Conservation (phyloP, 2,329 filamentous ascomycete species). For the Dichotomopilus funicola region DNA sequence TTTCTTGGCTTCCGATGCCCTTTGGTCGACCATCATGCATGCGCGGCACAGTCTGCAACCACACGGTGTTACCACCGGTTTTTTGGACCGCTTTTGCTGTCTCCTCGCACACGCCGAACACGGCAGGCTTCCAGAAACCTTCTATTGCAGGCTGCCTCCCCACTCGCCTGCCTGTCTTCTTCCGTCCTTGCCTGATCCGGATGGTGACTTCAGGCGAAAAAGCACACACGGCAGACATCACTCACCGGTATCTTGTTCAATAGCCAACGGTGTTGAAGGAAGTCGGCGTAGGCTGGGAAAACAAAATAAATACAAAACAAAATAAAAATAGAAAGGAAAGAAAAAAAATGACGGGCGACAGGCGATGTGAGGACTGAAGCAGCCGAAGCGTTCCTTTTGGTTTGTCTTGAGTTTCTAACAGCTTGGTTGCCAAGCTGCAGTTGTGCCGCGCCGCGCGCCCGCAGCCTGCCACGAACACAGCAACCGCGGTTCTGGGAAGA, state of each 20-base stretch:
- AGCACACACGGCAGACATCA: not conserved
- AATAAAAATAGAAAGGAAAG: too few species aligned
- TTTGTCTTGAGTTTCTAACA: too few species aligned
- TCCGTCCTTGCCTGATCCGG: conserved; percentile 5
- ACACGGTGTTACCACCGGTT: not conserved
- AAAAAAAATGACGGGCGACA: too few species aligned
- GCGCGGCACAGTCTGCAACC: conserved; percentile 5
- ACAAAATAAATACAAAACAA: too few species aligned
- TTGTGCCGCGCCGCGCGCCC: too few species aligned
- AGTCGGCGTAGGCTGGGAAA: too few species aligned
- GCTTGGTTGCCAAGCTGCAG: too few species aligned
- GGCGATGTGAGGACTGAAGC: too few species aligned
- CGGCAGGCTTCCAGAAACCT: conserved; percentile 17
- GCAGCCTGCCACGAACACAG: too few species aligned
- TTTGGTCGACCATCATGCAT: not conserved
- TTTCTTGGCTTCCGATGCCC: not conserved
- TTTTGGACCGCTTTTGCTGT: not conserved
- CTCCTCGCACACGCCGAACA: not conserved
- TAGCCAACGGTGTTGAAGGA: not conserved
- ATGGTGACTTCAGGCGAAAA: not conserved
- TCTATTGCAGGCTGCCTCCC: not conserved
- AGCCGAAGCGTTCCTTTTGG: too few species aligned
- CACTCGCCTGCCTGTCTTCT: not conserved
- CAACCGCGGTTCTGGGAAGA: too few species aligned
- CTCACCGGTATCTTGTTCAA: not conserved